These are phyloP conservation scores for Arthrobotrys sphaeroides DNA, from an alignment of 2,329 filamentous ascomycete genomes.

Conservation along the genomic window DNA sequence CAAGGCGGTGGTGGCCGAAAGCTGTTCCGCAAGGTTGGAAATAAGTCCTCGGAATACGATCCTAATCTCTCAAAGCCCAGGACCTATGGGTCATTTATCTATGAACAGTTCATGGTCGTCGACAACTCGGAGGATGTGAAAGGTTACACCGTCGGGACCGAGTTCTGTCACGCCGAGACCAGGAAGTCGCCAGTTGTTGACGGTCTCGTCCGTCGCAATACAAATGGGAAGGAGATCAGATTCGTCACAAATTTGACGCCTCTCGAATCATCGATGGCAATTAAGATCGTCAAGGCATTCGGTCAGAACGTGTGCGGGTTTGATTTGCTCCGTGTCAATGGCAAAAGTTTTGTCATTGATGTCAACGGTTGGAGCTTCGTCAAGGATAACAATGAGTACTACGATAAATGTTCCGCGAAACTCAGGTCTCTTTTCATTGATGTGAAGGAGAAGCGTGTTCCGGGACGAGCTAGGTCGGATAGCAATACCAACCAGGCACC, in stretches of 20 bases:
- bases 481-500: constrained; percentile 57
- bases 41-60: constrained; percentile 97
- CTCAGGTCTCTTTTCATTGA: constrained; percentile 86
- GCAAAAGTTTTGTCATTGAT: constrained; percentile 96
- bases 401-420: constrained; percentile 87
- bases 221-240: constrained; percentile 93
- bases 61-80: constrained; percentile 78
- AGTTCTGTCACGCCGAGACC: constrained; percentile 95
- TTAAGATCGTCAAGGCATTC: constrained; percentile 88
- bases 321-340: constrained; percentile 85
- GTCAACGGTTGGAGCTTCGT: constrained; percentile 99
- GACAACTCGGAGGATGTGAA: constrained; percentile 99
- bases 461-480: constrained; percentile 67
- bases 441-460: constrained; percentile 62
- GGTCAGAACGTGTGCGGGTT: constrained; percentile 96
- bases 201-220: constrained; percentile 92
- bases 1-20: constrained; percentile 88
- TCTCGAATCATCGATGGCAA: constrained; percentile 85
- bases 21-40: constrained; percentile 95
- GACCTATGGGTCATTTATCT: constrained; percentile 86
- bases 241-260: constrained; percentile 87
- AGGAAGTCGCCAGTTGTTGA: constrained; percentile 97
- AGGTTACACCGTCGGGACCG: constrained; percentile 92
- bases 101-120: constrained; percentile 95
- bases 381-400: constrained; percentile 99